These are phyloP conservation scores for Trypanosoma rangeli DNA, from an alignment of 208 protist genomes.

Conservation along the genomic window DNA sequence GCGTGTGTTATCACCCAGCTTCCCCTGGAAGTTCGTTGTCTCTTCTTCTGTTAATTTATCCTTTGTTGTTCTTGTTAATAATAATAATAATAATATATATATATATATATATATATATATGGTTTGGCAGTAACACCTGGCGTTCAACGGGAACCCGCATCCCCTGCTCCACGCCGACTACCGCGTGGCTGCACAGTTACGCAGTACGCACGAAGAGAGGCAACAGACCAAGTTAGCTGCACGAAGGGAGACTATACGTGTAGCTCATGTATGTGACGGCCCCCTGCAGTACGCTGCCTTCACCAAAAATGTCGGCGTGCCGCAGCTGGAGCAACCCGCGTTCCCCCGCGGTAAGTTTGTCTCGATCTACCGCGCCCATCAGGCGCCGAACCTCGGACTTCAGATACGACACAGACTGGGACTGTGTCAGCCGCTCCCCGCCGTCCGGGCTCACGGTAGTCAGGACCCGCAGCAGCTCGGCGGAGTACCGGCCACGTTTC, in stretches of 20 bases:
- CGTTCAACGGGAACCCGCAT: neutral
- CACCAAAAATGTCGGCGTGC: neutral
- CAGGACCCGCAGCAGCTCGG: slow-evolving; percentile 43
- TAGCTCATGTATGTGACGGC: slow-evolving; percentile 39
- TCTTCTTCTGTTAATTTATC: too few species aligned
- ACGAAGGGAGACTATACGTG: neutral
- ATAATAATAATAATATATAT: too few species aligned
- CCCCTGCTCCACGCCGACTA: neutral
- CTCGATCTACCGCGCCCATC: slow-evolving; percentile 33
- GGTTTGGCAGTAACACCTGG: too few species aligned
- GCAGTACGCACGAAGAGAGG: neutral
- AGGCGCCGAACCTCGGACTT: slow-evolving; percentile 34
- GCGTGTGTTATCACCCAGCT: too few species aligned
- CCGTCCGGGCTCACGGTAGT: slow-evolving; percentile 32
- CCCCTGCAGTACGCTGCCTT: slow-evolving; percentile 4
- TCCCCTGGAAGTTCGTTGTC: too few species aligned
- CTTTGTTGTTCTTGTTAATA: too few species aligned
- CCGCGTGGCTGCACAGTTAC: neutral
- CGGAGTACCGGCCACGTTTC: slow-evolving; percentile 61
- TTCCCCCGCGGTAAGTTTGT: slow-evolving; percentile 51
- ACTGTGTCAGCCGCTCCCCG: slow-evolving; percentile 49
- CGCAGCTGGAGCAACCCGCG: slow-evolving; percentile 25
- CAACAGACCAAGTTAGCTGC: neutral
- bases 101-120: too few species aligned
- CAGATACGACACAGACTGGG: slow-evolving; percentile 42